A percentile compares a stretch with the other conserved stretches of the same genome.
phyloP scores from a whole-genome alignment of 1,284 basidiomycete genomes.

The Cystobasidium sp. region DNA sequence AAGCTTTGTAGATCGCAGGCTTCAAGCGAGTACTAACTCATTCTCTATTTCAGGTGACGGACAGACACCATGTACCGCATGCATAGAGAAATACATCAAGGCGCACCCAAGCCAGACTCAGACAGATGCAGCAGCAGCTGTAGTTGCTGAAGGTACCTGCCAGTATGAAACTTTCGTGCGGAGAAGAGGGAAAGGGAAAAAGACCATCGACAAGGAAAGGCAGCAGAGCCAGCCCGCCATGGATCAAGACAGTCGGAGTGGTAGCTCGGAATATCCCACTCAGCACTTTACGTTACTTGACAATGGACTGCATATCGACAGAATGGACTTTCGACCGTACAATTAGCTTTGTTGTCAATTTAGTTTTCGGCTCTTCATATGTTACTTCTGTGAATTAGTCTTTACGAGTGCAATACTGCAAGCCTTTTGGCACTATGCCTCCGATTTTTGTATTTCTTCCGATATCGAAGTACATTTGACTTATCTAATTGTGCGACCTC shows the following conservation, averaged over 20 bases:
- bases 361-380: too few species aligned
- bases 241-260: conserved; percentile 20
- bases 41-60: conserved; percentile 26
- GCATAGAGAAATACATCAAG: conserved; percentile 40
- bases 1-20: not conserved
- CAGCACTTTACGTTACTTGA: not conserved
- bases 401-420: too few species aligned
- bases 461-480: too few species aligned
- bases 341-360: not conserved
- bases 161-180: conserved; percentile 31
- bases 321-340: not conserved
- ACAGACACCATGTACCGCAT: conserved; percentile 31
- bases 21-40: not conserved
- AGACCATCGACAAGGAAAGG: conserved; percentile 32
- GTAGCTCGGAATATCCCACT: conserved; percentile 13
- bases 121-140: conserved; percentile 1
- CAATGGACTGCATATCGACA: not conserved
- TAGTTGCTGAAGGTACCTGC: conserved; percentile 6
- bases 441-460: too few species aligned
- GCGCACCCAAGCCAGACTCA: conserved; percentile 14
- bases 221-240: not conserved
- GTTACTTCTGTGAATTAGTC: too few species aligned
- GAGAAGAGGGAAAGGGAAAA: conserved; percentile 40
- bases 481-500: too few species aligned
- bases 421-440: too few species aligned